phyloP scores from a whole-genome alignment of 176 grass and related monocot species.

The Phragmites australis region DNA sequence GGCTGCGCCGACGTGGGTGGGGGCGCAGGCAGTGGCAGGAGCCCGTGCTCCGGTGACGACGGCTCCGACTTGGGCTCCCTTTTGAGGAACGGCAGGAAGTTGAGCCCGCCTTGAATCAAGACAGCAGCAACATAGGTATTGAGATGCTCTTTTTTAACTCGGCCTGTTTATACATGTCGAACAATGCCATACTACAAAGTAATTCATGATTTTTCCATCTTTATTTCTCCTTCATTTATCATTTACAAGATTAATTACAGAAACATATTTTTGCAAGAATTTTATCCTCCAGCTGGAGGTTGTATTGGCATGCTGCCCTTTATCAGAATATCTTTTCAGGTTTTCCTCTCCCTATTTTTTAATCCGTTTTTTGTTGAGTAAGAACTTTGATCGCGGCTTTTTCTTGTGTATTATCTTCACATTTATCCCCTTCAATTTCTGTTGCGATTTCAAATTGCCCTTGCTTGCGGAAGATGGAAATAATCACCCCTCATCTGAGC shows the following conservation, averaged over 20 bases:
- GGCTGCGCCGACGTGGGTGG: not conserved
- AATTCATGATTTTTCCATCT: not conserved
- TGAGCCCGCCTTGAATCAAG: constrained; percentile 46
- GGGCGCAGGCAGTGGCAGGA: constrained; percentile 34
- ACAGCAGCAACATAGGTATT: constrained; percentile 51
- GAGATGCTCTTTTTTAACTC: not conserved
- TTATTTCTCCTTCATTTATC: not conserved
- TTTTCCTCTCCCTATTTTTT: constrained; percentile 19
- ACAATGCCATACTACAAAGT: not conserved
- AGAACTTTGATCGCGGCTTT: not conserved
- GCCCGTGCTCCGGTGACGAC: constrained; percentile 50
- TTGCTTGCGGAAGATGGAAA: not conserved
- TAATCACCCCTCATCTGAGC: constrained; percentile 15
- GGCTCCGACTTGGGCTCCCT: constrained; percentile 57
- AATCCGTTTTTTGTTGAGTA: not conserved
- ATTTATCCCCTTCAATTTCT: constrained; percentile 22
- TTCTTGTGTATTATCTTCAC: constrained; percentile 6
- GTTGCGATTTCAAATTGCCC: not conserved
- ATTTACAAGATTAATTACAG: constrained; percentile 4
- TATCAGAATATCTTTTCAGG: not conserved
- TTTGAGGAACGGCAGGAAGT: constrained; percentile 57
- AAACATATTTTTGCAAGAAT: constrained; percentile 16
- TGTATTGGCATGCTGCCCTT: not conserved
- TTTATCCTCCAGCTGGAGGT: not conserved
- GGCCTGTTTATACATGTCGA: not conserved